A percentile compares a stretch with the other conserved stretches of the same genome.
phyloP scores from a whole-genome alignment of 2,329 filamentous ascomycete genomes.

The Pseudopithomyces maydicus region DNA sequence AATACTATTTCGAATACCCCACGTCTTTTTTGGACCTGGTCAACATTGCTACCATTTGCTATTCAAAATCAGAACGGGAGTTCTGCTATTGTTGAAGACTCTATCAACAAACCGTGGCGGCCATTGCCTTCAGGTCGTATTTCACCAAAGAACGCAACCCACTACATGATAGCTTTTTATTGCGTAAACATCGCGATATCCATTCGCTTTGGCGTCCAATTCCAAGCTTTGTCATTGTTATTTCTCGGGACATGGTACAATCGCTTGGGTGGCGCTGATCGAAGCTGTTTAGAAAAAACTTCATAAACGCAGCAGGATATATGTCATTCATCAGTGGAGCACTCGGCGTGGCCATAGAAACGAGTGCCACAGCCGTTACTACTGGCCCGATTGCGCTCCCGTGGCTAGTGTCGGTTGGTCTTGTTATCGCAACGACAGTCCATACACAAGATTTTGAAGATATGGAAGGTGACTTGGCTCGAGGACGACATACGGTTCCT shows the following conservation, averaged over 20 bases:
- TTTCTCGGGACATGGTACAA: no score
- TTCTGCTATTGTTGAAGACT: conserved; percentile 32
- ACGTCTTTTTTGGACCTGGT: conserved; percentile 29
- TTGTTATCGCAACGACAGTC: neutral
- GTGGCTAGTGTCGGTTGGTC: neutral
- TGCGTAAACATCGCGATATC: no score
- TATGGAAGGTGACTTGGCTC: neutral
- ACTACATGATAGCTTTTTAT: no score
- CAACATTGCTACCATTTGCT: conserved; percentile 33
- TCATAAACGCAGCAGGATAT: no score
- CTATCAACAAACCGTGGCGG: conserved; percentile 39
- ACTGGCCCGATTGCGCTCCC: no score
- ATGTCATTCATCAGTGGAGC: no score
- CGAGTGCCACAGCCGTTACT: no score
- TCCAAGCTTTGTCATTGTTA: no score
- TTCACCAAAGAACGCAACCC: no score
- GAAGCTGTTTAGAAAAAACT: no score
- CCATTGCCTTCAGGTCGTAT: conserved; percentile 29
- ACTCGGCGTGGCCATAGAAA: neutral
- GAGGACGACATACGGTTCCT: neutral
- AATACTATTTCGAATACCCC: neutral
- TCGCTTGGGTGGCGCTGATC: no score
- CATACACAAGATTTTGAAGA: conserved; percentile 1
- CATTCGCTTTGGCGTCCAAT: no score
- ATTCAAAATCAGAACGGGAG: conserved; percentile 34